Conservation (phyloP, 225 moss, liverwort and hornwort species). For the Bryum argenteum region DNA sequence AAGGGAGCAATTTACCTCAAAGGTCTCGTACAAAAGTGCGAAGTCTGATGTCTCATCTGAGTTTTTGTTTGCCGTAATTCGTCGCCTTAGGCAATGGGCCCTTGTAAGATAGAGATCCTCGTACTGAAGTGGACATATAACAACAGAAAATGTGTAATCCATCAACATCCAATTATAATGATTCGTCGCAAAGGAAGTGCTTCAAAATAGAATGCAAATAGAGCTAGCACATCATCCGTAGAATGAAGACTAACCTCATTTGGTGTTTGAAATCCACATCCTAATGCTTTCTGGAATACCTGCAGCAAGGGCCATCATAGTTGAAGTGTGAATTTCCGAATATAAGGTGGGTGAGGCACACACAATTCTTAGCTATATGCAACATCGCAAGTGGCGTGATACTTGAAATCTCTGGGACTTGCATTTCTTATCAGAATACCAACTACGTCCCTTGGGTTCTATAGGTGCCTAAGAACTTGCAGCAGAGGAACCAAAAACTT, state of each 20-base stretch:
- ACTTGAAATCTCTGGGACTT: slow-evolving; percentile 10
- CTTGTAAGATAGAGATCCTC: slow-evolving; percentile 74
- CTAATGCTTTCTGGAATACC: slow-evolving; percentile 89
- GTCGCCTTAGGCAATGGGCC: slow-evolving; percentile 80
- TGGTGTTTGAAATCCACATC: slow-evolving; percentile 73
- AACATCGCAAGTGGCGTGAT: slow-evolving; percentile 22
- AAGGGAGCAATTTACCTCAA: slow-evolving; percentile 62
- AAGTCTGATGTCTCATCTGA: slow-evolving; percentile 48
- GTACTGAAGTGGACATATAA: slow-evolving; percentile 53
- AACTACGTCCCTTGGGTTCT: background rate
- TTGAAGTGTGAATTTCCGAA: slow-evolving; percentile 23
- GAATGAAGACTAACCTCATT: slow-evolving; percentile 62
- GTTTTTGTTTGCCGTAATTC: slow-evolving; percentile 52
- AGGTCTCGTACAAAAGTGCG: slow-evolving; percentile 67
- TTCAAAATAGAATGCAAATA: background rate
- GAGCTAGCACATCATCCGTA: slow-evolving; percentile 15
- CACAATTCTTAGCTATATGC: background rate
- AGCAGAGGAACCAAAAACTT: slow-evolving; percentile 8
- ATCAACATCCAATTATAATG: slow-evolving; percentile 25
- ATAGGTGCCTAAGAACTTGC: slow-evolving; percentile 3
- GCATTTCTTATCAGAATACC: slow-evolving; percentile 8
- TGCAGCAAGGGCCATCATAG: slow-evolving; percentile 39
- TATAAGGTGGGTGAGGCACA: background rate
- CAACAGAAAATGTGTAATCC: slow-evolving; percentile 16
- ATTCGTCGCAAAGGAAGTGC: slow-evolving; percentile 10